Evolutionary conservation across 129 eudicot genomes (phyloP), one percentile per base, ranked within the genome.

Genomic region (Gnaphalium uliginosum): DNA sequence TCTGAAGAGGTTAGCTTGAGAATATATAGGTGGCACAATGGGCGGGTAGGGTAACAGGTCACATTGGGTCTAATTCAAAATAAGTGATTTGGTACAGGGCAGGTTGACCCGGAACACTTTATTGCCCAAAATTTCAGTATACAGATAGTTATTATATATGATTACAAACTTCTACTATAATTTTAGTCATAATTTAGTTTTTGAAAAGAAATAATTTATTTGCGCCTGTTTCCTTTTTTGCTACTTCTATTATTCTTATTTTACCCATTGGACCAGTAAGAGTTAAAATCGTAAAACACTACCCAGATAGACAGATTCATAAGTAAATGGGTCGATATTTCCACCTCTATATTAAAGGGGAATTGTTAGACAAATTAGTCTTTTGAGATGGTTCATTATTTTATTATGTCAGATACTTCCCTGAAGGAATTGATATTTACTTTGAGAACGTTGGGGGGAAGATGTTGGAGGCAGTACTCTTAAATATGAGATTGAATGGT

Each of bases 381-480:
- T n/a, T 4, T 17, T 25, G 10, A 14, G 4, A 10, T 32, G 68
- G 19, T 66, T 32, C 10, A 18, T 35, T 17, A 1, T 18, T 0
- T 63, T 27, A 29, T 13, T 60, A 17, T 5, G 3, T 24, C 51
- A 72, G 78, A 69, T 81, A 81, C 77, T 81, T 81, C 13, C 85
- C 85, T 0, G 21, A 71, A 18, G 85, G 85, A 5, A 82, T 82
- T 56, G 85, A 82, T 78, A 76, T 82, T 1, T 82, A 82, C 78
- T 82, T 82, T 43, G 85, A 82, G 10, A 82, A 76, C 14, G 78
- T 82, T 41, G 85, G 85, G 2, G 85, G 85, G 0, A 68, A 82
- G 71, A 82, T 76, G 81, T 59, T 82, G 78, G 85, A 82, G 67
- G 81, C 85, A 0, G 85, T 73, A 41, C 85, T 82, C 39, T 73